These are phyloP conservation scores for Dactylellina leptospora DNA, from an alignment of 2,329 filamentous ascomycete species.

Conservation along the genomic window DNA sequence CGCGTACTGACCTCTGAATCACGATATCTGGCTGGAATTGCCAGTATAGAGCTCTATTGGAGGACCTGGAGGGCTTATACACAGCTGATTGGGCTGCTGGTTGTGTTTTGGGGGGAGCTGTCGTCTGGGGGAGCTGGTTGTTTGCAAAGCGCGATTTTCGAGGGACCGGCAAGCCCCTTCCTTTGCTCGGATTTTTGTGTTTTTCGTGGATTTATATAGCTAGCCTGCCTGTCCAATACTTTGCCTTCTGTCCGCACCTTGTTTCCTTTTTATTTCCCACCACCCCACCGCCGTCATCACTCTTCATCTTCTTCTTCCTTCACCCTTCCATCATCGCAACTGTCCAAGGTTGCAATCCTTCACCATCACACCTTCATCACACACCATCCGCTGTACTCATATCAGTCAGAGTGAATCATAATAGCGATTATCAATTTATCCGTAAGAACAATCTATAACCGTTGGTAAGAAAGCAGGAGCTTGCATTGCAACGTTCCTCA, in stretches of 20 bases:
- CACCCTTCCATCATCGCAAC: conserved; percentile 1
- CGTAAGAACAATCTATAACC: too few species aligned
- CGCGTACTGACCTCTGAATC: conserved; percentile 4
- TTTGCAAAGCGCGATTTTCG: conserved; percentile 49
- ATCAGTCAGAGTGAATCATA: too few species aligned
- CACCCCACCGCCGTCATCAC: conserved; percentile 51
- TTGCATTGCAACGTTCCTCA: too few species aligned
- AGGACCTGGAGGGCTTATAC: neutral
- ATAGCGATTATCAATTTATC: too few species aligned
- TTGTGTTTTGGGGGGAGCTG: conserved; percentile 18
- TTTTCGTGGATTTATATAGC: conserved; percentile 47
- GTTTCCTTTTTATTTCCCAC: conserved; percentile 16
- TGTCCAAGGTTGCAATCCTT: neutral
- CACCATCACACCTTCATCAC: neutral
- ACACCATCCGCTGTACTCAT: too few species aligned
- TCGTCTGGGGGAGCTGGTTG: conserved; percentile 14
- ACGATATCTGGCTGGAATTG: neutral
- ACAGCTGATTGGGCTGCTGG: conserved; percentile 10
- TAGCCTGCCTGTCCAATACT: conserved; percentile 49
- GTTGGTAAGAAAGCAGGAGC: too few species aligned
- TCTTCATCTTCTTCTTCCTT: neutral
- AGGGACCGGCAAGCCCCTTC: conserved; percentile 28
- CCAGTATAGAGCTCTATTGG: conserved; percentile 1
- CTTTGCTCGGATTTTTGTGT: conserved; percentile 40
- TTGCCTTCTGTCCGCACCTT: conserved; percentile 48